Evolutionary conservation across 2,329 filamentous ascomycete species (phyloP), one percentile per base, ranked within the genome.

Genomic region (Cladosporium sphaerospermum): DNA sequence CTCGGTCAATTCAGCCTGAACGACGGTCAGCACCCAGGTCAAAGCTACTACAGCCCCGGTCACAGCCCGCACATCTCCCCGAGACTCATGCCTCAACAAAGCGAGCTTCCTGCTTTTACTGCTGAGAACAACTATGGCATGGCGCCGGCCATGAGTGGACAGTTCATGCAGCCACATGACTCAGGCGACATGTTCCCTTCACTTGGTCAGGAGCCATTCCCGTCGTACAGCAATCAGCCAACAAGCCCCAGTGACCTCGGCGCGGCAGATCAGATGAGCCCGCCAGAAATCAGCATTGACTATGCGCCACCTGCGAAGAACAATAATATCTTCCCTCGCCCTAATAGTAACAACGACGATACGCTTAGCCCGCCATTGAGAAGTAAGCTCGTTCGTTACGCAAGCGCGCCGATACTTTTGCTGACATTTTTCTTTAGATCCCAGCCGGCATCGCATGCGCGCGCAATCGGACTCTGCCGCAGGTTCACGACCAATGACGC

Each of bases 261-360:
- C 5, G 83, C 80, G 65, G 82, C 80, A 43, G 81, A 84, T 46
- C 80, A 87, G 60, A 93, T 95, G 85, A 86, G 86, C 3, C 88
- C 91, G n/a, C 91, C 91, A 0, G 88, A 91, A 48, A 96, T 96
- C 71, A 95, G 93, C 66, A 93, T 96, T 62, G 88, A 96, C 67
- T 90, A 89, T 69, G 91, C 90, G 13, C 91, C 91, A 19, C 84
- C 84, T 8, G 75, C 80, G 54, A 81, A 81, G 16, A 59, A 62
- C 13, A 59, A 61, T 33, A 58, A 60, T 37, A 54, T 63, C 53
- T 33, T 80, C 77, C 50, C 82, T 77, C 61, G 86, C 88, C 65
- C 86, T 85, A 57, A 79, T 60, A 71, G 64, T 68, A 60, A 62
- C 52, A 83, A 89, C 60, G 79, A 84, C 58, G 88, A 95, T 67